Conservation (phyloP, 129 eudicot genomes). For the Calendula officinalis region DNA sequence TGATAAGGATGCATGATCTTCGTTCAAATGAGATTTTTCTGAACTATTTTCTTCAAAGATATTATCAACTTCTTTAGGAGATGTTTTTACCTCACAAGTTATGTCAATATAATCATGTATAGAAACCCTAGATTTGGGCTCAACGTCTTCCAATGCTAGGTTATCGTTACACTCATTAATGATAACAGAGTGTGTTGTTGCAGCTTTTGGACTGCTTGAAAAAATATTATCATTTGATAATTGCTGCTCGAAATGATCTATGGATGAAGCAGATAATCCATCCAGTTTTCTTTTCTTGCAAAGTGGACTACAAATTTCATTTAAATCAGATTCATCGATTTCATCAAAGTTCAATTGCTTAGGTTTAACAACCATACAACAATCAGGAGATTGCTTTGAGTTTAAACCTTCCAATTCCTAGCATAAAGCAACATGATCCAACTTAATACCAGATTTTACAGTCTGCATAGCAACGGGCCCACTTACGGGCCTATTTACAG, state of each 20-base stretch:
- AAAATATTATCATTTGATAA: conserved; percentile 15
- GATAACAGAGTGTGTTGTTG: conserved; percentile 1
- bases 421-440: conserved; percentile 19
- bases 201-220: conserved; percentile 24
- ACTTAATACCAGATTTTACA: conserved; percentile 29
- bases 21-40: conserved; percentile 16
- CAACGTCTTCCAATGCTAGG: conserved; percentile 20
- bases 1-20: conserved; percentile 26
- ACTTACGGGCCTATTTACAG: conserved; percentile 13
- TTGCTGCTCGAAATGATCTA: conserved; percentile 35
- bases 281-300: conserved; percentile 29
- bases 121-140: conserved; percentile 24
- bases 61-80: conserved; percentile 21
- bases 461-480: conserved; percentile 27
- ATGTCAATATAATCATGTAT: conserved; percentile 20
- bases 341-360: conserved; percentile 55
- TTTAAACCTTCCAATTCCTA: conserved; percentile 36
- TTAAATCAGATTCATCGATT: conserved; percentile 36
- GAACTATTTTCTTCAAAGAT: conserved; percentile 28
- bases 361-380: conserved; percentile 46
- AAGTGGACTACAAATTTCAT: conserved; percentile 17
- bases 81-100: conserved; percentile 20
- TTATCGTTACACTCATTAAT: conserved; percentile 23
- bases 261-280: conserved; percentile 37
- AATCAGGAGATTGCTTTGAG: conserved; percentile 33